Percentiles rank a stretch among this genome's conserved stretches.
phyloP scores from a whole-genome alignment of 805 yeast genomes.

The Nakazawaea sp. region DNA sequence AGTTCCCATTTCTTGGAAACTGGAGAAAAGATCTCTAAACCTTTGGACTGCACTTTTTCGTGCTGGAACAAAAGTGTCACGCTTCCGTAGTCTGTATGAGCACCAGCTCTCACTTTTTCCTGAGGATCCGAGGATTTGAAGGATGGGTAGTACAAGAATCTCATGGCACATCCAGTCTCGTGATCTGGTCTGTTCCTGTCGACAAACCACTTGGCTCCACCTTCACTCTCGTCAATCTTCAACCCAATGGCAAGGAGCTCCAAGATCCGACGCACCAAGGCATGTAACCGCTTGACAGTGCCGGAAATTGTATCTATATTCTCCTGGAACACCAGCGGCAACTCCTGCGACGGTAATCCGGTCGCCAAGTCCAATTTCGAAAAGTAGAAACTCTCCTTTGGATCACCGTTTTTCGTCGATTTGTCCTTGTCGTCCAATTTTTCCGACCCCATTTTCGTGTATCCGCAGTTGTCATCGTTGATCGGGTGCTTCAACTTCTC shows the following conservation, averaged over 20 bases:
- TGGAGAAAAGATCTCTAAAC: conserved; percentile 53
- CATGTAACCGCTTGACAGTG: conserved; percentile 32
- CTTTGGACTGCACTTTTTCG: conserved; percentile 55
- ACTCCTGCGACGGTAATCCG: conserved; percentile 33
- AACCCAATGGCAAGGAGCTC: conserved; percentile 52
- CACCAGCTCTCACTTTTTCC: conserved; percentile 62
- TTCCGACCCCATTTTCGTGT: conserved; percentile 43
- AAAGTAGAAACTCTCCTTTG: conserved; percentile 63
- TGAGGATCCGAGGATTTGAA: conserved; percentile 39
- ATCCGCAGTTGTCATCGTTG: conserved; percentile 46
- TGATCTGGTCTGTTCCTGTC: conserved; percentile 44
- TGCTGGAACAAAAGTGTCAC: conserved; percentile 62
- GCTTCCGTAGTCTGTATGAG: conserved; percentile 77
- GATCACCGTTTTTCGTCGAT: conserved; percentile 39
- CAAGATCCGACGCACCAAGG: conserved; percentile 40
- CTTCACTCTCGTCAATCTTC: conserved; percentile 41
- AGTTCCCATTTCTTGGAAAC: conserved; percentile 45
- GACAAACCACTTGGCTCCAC: conserved; percentile 51
- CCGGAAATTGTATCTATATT: conserved; percentile 29
- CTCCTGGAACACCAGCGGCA: conserved; percentile 45
- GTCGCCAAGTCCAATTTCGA: conserved; percentile 41
- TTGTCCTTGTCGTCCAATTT: conserved; percentile 29
- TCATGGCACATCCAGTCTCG: conserved; percentile 52
- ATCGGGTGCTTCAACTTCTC: conserved; percentile 47
- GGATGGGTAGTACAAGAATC: conserved; percentile 64